Evolutionary conservation across 805 yeast species (phyloP).

Genomic region (Sugiyamaella mastotermitis): DNA sequence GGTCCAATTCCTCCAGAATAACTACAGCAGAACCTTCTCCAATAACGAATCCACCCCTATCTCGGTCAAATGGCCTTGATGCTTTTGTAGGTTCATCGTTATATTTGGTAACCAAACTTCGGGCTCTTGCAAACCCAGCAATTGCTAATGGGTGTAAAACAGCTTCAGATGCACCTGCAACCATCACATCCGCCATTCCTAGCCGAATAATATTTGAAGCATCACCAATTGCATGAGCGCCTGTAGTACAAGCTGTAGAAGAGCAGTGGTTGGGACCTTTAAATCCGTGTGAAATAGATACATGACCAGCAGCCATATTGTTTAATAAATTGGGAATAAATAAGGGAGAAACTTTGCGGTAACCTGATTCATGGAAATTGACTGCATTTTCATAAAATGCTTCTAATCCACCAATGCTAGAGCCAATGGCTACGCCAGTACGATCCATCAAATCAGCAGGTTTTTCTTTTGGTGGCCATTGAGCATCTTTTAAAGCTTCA

Average conservation of each 20-base stretch:
- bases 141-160: slow-evolving; percentile 79
- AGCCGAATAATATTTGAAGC: slow-evolving; percentile 74
- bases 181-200: slow-evolving; percentile 78
- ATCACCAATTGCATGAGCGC: slow-evolving; percentile 89
- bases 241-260: slow-evolving; percentile 96
- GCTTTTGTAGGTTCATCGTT: slow-evolving; percentile 60
- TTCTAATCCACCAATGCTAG: slow-evolving; percentile 85
- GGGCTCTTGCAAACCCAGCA: slow-evolving; percentile 87
- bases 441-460: slow-evolving; percentile 18
- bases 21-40: slow-evolving; percentile 90
- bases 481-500: slow-evolving; percentile 72
- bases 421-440: slow-evolving; percentile 75
- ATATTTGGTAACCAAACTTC: slow-evolving; percentile 61
- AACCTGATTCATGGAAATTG: slow-evolving; percentile 44
- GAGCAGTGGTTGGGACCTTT: slow-evolving; percentile 85
- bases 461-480: slow-evolving; percentile 38
- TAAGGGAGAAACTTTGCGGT: slow-evolving; percentile 72
- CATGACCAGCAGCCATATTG: slow-evolving; percentile 93
- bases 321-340: slow-evolving; percentile 78
- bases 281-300: slow-evolving; percentile 70
- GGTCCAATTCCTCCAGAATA: slow-evolving; percentile 69
- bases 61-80: slow-evolving; percentile 80
- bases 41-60: slow-evolving; percentile 80
- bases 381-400: slow-evolving; percentile 63
- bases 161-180: slow-evolving; percentile 94